Evolutionary conservation across 495 filamentous ascomycete species (phyloP).

Genomic region (Tirmania nivea): DNA sequence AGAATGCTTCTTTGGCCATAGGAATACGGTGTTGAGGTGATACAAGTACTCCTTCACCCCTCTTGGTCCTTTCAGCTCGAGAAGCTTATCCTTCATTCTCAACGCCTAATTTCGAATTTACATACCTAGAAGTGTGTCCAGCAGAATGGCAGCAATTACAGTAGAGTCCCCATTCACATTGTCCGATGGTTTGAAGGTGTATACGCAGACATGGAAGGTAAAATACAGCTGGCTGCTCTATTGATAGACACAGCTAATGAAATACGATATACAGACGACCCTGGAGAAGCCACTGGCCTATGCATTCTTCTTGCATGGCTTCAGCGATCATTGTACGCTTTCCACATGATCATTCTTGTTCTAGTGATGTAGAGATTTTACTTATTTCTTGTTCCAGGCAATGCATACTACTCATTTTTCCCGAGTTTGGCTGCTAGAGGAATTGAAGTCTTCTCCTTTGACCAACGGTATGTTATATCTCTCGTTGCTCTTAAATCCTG

Average conservation of each 20-base stretch:
- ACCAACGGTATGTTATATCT: conserved; percentile 37
- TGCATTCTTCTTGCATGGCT: conserved; percentile 65
- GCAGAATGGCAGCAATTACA: not conserved
- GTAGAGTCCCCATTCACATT: conserved; percentile 4
- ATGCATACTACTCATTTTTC: conserved; percentile 51
- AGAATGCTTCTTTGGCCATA: too few relatives aligned
- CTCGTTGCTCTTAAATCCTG: too few relatives aligned
- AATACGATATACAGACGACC: conserved; percentile 20
- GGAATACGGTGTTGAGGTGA: too few relatives aligned
- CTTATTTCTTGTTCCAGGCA: conserved; percentile 20
- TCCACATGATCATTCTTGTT: not conserved
- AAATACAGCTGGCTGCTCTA: conserved; percentile 10
- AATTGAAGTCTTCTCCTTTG: conserved; percentile 51
- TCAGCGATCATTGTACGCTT: conserved; percentile 48
- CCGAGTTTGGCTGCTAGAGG: conserved; percentile 41
- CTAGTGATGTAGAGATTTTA: not conserved
- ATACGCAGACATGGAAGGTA: conserved; percentile 76
- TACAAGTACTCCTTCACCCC: too few relatives aligned
- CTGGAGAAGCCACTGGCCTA: conserved; percentile 35
- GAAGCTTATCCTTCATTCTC: too few relatives aligned
- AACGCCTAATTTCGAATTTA: too few relatives aligned
- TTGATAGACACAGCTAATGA: too few relatives aligned
- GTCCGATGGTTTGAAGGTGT: conserved; percentile 38
- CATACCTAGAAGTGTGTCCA: too few relatives aligned
- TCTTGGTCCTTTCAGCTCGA: too few relatives aligned